Conservation (phyloP, 2,329 filamentous ascomycete genomes). For the Septoria linicola region DNA sequence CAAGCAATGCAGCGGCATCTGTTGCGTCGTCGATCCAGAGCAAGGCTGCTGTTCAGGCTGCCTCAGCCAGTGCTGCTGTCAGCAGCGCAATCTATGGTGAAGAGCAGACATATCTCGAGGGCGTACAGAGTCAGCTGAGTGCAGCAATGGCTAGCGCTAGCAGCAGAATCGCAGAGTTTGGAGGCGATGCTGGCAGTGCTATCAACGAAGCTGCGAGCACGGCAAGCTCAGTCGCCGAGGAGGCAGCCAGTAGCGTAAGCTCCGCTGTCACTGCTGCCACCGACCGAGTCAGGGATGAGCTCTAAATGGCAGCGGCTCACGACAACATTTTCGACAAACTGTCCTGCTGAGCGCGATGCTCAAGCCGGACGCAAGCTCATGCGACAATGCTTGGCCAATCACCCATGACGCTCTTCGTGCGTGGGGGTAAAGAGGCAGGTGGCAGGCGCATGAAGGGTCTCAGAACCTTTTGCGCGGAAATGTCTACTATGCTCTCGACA, state of each 20-base stretch:
- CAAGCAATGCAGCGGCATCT: slow-evolving; percentile 45
- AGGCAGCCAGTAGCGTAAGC: slow-evolving; percentile 33
- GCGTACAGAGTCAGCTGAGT: slow-evolving; percentile 44
- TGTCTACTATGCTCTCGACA: too few species aligned
- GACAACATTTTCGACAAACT: too few species aligned
- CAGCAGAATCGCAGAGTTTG: slow-evolving; percentile 43
- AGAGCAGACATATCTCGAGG: slow-evolving; percentile 52
- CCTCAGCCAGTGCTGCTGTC: slow-evolving; percentile 48
- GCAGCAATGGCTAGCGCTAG: slow-evolving; percentile 48
- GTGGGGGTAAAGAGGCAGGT: not conserved
- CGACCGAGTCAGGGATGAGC: slow-evolving; percentile 52
- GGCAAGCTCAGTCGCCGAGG: slow-evolving; percentile 40
- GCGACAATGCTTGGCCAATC: too few species aligned
- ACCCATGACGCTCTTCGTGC: too few species aligned
- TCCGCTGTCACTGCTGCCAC: slow-evolving; percentile 39
- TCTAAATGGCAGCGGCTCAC: too few species aligned
- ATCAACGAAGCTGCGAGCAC: slow-evolving; percentile 34
- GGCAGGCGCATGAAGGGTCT: not conserved
- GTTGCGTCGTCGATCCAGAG: slow-evolving; percentile 49
- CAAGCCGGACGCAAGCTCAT: too few species aligned
- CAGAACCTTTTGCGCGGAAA: not conserved
- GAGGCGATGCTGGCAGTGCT: slow-evolving; percentile 35
- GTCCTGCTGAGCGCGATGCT: too few species aligned
- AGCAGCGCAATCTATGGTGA: slow-evolving; percentile 51
- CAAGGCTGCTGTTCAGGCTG: slow-evolving; percentile 45